Conservation (phyloP, 371 early-diverging fungal genomes). For the Mortierella sp. region DNA sequence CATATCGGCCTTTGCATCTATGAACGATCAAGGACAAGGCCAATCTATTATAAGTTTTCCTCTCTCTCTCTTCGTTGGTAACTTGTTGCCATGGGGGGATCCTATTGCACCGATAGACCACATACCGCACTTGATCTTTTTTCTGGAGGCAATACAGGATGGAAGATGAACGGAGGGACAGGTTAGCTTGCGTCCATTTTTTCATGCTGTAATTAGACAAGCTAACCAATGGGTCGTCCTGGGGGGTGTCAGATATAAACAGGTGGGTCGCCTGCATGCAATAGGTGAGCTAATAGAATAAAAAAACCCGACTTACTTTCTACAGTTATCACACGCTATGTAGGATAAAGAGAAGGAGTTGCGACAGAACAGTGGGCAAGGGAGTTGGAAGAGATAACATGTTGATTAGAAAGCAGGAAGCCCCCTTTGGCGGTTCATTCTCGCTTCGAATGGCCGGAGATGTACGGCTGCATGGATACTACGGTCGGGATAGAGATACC, state of each 20-base stretch:
- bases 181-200: background rate
- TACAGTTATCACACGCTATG: constrained; percentile 41
- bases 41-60: constrained; percentile 1
- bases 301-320: constrained; percentile 31
- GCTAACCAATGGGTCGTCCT: background rate
- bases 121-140: constrained; percentile 47
- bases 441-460: background rate
- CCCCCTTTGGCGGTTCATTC: background rate
- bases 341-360: background rate
- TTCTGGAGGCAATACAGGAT: constrained; percentile 9
- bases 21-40: background rate
- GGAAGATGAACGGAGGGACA: constrained; percentile 9
- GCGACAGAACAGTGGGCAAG: background rate
- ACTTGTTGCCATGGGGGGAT: background rate
- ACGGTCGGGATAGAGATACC: constrained; percentile 14
- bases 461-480: background rate
- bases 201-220: background rate
- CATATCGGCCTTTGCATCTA: constrained; percentile 35
- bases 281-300: background rate
- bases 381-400: background rate
- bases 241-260: background rate
- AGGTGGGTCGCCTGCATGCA: background rate
- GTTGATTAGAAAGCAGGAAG: constrained; percentile 7
- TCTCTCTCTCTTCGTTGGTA: background rate
- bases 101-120: background rate